These are phyloP conservation scores for Golubevia pallescens DNA, from an alignment of 1,284 basidiomycete species.

Conservation along the genomic window DNA sequence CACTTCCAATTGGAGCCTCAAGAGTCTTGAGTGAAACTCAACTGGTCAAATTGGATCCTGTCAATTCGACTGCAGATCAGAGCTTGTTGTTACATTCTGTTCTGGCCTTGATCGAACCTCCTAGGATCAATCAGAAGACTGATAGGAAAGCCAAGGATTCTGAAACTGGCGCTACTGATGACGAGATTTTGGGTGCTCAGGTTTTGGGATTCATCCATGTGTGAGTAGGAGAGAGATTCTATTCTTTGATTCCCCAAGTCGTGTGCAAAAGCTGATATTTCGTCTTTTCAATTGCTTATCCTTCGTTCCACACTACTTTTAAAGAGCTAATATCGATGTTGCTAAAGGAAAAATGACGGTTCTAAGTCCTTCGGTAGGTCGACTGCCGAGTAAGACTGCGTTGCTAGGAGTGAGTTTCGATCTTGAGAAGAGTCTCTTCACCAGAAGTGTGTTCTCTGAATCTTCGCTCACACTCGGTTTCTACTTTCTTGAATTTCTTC, in stretches of 20 bases:
- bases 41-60: constrained; percentile 51
- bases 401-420: constrained; percentile 38
- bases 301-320: too few species aligned
- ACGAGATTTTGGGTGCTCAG: constrained; percentile 42
- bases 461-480: too few species aligned
- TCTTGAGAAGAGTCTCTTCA: too few species aligned
- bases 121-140: constrained; percentile 9
- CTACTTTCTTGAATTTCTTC: neutral
- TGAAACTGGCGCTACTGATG: constrained; percentile 30
- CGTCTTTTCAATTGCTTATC: too few species aligned
- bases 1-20: constrained; percentile 52
- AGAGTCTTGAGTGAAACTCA: constrained; percentile 50
- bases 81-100: constrained; percentile 41
- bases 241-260: too few species aligned
- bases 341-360: constrained; percentile 53
- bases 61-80: constrained; percentile 44
- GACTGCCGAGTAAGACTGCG: constrained; percentile 53
- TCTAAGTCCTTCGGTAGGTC: constrained; percentile 44
- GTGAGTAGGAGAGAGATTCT: too few species aligned
- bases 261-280: too few species aligned
- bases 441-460: too few species aligned
- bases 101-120: constrained; percentile 50
- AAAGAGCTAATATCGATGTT: constrained; percentile 45
- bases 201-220: constrained; percentile 55
- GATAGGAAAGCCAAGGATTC: constrained; percentile 23